Evolutionary conservation across 352 stramenopile genomes (phyloP), one percentile per base, ranked within the genome.

Genomic region (Phytophthora cajani): DNA sequence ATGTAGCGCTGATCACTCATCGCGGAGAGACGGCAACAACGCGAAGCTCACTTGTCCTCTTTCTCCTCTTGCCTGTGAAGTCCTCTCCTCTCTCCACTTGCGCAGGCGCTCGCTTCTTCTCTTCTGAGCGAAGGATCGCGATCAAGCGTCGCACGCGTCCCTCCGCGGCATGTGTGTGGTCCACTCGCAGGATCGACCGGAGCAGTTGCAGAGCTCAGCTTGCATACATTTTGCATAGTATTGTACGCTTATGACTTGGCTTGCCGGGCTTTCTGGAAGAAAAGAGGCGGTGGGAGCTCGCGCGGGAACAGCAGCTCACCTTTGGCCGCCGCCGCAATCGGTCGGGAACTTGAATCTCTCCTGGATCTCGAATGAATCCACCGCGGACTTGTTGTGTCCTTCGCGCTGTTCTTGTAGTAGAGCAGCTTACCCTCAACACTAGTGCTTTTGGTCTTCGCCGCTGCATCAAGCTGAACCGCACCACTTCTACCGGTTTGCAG

Each of bases 241-340:
- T 47, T 38, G 64, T 58, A 49, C 49, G 38, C 38, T 57, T 69
- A 67, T 44, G 14, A 27, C 51, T 64, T 77, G 27, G 63, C 62
- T 32, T 46, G 36, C 16, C 58, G 38, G 14, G 46, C 36, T 50
- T 85, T 85, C 25, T 84, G 65, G 40, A 85, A 88, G 58, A 82
- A 88, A 38, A 88, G 71, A 27, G 80, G 78, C 1, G 80, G 80
- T 1, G 80, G 80, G 1, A 81, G 66, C 25, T 78, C 58, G 27
- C 66, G 66, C 0, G 67, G 52, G 36, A 79, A 77, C 38, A 74
- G 17, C 47, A 76, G 6, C 10, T 65, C 62, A 14, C 38, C 19
- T 19, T 60, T 75, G 16, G 44, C 6, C 30, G 19, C 25, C n/a
- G 42, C 25, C n/a, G 42, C 42, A 23, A 49, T 49, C 17, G 16